phyloP scores from a whole-genome alignment of 768 basidiomycete species.

The Trametes villosa region DNA sequence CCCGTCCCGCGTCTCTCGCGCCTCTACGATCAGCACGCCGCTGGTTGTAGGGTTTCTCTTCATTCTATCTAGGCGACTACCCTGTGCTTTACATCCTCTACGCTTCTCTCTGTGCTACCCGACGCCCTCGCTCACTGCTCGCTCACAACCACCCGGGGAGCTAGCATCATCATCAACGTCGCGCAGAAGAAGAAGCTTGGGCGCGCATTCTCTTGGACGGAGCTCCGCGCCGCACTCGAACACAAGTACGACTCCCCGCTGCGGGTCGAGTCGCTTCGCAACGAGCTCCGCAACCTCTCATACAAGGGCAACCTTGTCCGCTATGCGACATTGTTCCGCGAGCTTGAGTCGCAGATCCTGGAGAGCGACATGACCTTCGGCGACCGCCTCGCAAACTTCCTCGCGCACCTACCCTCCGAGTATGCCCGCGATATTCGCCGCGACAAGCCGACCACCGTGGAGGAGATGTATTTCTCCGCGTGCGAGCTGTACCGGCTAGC shows the following conservation, averaged over 20 bases:
- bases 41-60: no score
- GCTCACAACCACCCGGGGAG: no score
- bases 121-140: no score
- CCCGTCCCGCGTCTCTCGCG: no score
- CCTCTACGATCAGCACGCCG: no score
- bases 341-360: conserved; percentile 12
- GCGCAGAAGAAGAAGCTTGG: conserved; percentile 5
- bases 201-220: conserved; percentile 1
- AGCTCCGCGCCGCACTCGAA: neutral
- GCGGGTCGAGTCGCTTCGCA: conserved; percentile 4
- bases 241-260: conserved; percentile 10
- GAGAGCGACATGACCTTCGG: conserved; percentile 10
- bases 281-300: neutral
- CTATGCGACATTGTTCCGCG: conserved; percentile 2
- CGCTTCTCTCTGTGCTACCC: no score
- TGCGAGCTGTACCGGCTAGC: conserved; percentile 2
- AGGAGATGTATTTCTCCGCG: conserved; percentile 10
- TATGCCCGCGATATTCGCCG: conserved; percentile 6
- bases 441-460: conserved; percentile 9
- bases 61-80: no score
- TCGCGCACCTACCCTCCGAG: conserved; percentile 1
- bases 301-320: conserved; percentile 9
- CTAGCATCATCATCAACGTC: no score
- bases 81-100: no score
- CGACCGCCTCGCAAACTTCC: conserved; percentile 3